Evolutionary conservation across 2,329 filamentous ascomycete genomes (phyloP).

Genomic region (Colletotrichum magnum): DNA sequence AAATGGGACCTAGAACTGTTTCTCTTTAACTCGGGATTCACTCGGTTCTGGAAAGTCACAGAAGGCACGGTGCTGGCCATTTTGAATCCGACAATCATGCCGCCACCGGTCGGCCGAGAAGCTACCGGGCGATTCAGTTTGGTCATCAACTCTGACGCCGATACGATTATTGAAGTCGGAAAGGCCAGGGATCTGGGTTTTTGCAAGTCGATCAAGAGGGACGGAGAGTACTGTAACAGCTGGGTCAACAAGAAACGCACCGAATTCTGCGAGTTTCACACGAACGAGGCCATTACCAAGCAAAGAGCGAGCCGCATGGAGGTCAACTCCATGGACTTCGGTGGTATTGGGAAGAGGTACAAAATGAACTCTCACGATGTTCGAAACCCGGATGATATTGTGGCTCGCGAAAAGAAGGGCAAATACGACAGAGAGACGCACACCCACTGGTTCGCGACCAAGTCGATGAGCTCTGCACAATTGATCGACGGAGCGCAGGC

Average conservation of each 20-base stretch:
- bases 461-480: conserved; percentile 68
- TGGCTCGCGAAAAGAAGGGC: conserved; percentile 50
- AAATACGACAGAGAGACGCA: conserved; percentile 73
- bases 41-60: conserved; percentile 93
- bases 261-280: conserved; percentile 93
- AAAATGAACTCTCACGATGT: conserved; percentile 38
- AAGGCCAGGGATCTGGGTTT: conserved; percentile 87
- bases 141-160: conserved; percentile 86
- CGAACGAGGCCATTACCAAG: conserved; percentile 84
- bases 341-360: conserved; percentile 44
- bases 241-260: conserved; percentile 94
- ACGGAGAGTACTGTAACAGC: conserved; percentile 82
- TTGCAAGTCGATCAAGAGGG: conserved; percentile 87
- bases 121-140: conserved; percentile 90
- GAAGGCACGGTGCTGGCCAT: conserved; percentile 94
- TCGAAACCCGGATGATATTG: conserved; percentile 48
- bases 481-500: conserved; percentile 77
- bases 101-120: conserved; percentile 80
- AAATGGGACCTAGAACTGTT: conserved; percentile 93
- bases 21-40: conserved; percentile 91
- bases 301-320: conserved; percentile 78
- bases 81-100: conserved; percentile 92
- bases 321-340: conserved; percentile 77
- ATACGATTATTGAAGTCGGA: conserved; percentile 92
- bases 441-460: conserved; percentile 67